Base-by-base conservation (phyloP, 176 grass and related monocot genomes). In the Rhynchospora pubera region DNA sequence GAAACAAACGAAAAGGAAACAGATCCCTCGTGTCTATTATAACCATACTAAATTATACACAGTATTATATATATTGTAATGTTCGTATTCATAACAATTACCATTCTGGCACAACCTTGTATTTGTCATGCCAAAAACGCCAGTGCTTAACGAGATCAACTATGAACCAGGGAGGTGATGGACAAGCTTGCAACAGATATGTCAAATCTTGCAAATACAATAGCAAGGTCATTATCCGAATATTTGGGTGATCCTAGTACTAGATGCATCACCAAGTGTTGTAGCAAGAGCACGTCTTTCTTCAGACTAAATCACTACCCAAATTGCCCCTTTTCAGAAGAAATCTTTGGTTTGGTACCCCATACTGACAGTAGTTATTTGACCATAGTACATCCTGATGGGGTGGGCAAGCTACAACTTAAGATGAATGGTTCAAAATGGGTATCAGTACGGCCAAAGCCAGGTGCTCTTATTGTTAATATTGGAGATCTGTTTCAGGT, bases 351-450 rank as follows among this genome's bases (percentile, higher is more conserved):
- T 3, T 84, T 99, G 82, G 90, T 95, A 67, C 96, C 96, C 10
- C 95, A 98, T 86, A 93, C 92, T 28, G 92, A 95, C 89, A 99
- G 92, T 79, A 90, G 89, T 84, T 99, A 93, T 91, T 89, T 99
- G 79, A 99, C 96, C 63, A 87, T 99, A 65, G 84, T 95, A 4
- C 81, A 84, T 81, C 90, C 90, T 66, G 90, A 98, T 85, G 82
- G 83, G 5, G 87, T 93, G 42, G 87, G 89, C 60, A 89, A 90
- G 39, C 85, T 95, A 85, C 92, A 95, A 64, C 66, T 99, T 65
- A 70, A 45, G 30, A 93, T 84, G 78, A 93, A 98, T 78, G 89
- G 67, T 75, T 79, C 28, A 45, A 45, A 45, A 8, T 98, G 95
- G 95, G 78, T 94, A 56, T 86, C 95, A 78, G 87, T 98, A 19